Base-by-base conservation (phyloP, 257 asterid species). In the Osmanthus fragrans region DNA sequence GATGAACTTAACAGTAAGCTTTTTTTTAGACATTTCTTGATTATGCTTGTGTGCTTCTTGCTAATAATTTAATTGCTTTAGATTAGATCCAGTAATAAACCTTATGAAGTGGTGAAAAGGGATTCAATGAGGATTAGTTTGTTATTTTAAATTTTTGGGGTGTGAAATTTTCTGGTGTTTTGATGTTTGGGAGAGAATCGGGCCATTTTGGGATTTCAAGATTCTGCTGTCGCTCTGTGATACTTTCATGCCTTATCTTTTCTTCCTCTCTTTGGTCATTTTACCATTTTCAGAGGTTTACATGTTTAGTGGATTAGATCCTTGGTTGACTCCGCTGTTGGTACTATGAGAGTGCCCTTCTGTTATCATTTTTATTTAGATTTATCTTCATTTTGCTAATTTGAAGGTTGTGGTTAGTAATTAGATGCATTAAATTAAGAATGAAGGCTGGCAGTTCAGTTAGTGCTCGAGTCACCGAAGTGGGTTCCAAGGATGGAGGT, bases 1-100 rank as follows among this genome's bases (percentile, higher is more conserved):
- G 92, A 92, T 68, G 97, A 92, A 82, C 97, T 92, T 54, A 85
- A 82, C 15, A 90, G 97, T 92, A 84, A 45, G 91, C 7, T 19
- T 66, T 16, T 16, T 25, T 18, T 11, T 39, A 37, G 30, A 18
- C 32, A 56, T 56, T 25, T 66, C 21, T 15, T 79, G n/a, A 7
- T 19, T 15, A 49, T 49, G 21, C 18, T 45, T 56, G 5, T 37
- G 60, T 8, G 39, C 25, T 76, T 25, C 19, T 40, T 29, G 19
- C 34, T 51, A 9, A 30, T 64, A 47, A 40, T 75, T 19, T 75
- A 18, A 27, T 54, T 54, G 64, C 27, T 54, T 54, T 54, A 54
- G 27, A 54, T 54, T 54, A 54, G 64, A 54, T 54, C 64, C 64
- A 18, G 64, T 7, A 54, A 19, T 54, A n/a, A 54, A 54, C 3